These are phyloP conservation scores for Leptosphaerulina australis DNA, from an alignment of 2,329 filamentous ascomycete species.

Conservation along the genomic window DNA sequence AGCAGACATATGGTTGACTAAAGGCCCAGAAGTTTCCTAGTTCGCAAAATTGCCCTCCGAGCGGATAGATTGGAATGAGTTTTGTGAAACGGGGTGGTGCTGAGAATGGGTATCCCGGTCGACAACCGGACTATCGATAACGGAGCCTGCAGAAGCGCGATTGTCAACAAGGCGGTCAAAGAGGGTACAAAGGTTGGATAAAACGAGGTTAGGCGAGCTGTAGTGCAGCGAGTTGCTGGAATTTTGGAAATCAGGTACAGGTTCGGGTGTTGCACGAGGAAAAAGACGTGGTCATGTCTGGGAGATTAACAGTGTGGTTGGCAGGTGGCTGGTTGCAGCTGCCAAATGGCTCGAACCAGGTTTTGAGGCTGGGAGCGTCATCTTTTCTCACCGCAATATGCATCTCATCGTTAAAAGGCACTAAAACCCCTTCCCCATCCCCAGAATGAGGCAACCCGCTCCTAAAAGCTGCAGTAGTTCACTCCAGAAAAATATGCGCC, in stretches of 20 bases:
- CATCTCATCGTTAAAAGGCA: constrained; percentile 22
- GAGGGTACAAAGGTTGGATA: constrained; percentile 17
- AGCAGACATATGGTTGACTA: constrained; percentile 19
- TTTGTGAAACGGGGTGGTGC: constrained; percentile 35
- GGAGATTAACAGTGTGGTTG: constrained; percentile 24
- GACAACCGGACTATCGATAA: constrained; percentile 25
- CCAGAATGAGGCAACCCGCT: constrained; percentile 6
- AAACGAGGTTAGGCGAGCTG: constrained; percentile 10
- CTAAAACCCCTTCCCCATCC: constrained; percentile 2
- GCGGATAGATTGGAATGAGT: constrained; percentile 28
- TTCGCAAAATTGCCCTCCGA: constrained; percentile 27
- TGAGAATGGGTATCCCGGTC: constrained; percentile 20
- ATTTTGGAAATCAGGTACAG: constrained; percentile 6
- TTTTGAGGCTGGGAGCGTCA: constrained; percentile 34
- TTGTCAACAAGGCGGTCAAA: constrained; percentile 20
- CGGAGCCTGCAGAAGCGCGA: constrained; percentile 15
- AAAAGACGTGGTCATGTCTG: constrained; percentile 22
- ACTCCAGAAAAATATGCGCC: neutral
- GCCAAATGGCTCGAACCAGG: constrained; percentile 9
- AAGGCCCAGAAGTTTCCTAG: constrained; percentile 31
- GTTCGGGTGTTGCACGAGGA: constrained; percentile 23
- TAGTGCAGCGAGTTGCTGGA: constrained; percentile 23
- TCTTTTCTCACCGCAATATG: constrained; percentile 33
- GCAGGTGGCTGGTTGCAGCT: constrained; percentile 23
- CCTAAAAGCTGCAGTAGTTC: constrained; percentile 12